Conservation (phyloP, 805 yeast species). For the Alloascoidea africana region DNA sequence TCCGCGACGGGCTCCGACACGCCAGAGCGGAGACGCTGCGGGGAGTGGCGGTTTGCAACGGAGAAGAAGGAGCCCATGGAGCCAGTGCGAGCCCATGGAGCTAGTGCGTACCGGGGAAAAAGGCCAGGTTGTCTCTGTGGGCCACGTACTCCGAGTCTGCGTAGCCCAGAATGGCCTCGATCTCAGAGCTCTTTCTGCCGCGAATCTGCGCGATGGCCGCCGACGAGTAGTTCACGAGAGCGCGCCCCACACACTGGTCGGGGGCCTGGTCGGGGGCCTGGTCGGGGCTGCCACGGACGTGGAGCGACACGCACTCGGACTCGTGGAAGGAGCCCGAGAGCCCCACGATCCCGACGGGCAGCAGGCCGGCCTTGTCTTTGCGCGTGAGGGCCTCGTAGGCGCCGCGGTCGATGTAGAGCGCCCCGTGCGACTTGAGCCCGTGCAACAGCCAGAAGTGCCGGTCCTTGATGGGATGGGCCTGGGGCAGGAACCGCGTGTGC, state of each 20-base stretch:
- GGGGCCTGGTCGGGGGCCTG: constrained; percentile 19
- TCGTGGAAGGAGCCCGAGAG: constrained; percentile 79
- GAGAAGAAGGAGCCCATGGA: no score
- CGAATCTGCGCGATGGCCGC: constrained; percentile 63
- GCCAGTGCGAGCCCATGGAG: no score
- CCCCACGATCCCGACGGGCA: constrained; percentile 80
- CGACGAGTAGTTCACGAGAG: constrained; percentile 81
- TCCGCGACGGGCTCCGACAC: no score
- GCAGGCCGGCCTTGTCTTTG: constrained; percentile 77
- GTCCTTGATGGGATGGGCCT: constrained; percentile 55
- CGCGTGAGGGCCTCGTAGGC: constrained; percentile 77
- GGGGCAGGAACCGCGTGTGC: constrained; percentile 80
- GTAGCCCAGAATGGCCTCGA: constrained; percentile 62
- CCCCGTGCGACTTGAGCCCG: constrained; percentile 74
- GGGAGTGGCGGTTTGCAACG: no score
- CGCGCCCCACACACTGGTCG: constrained; percentile 75
- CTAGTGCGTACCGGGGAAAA: no score
- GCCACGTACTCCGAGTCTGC: constrained; percentile 90
- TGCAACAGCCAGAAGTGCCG: constrained; percentile 90
- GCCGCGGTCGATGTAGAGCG: constrained; percentile 68
- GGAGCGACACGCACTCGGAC: constrained; percentile 72
- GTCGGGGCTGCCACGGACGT: constrained; percentile 31
- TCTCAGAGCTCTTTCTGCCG: constrained; percentile 69
- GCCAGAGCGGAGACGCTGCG: no score
- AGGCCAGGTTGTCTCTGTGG: constrained; percentile 83